Evolutionary conservation across 352 stramenopile genomes (phyloP).

Genomic region (Phytophthora agathidicida): DNA sequence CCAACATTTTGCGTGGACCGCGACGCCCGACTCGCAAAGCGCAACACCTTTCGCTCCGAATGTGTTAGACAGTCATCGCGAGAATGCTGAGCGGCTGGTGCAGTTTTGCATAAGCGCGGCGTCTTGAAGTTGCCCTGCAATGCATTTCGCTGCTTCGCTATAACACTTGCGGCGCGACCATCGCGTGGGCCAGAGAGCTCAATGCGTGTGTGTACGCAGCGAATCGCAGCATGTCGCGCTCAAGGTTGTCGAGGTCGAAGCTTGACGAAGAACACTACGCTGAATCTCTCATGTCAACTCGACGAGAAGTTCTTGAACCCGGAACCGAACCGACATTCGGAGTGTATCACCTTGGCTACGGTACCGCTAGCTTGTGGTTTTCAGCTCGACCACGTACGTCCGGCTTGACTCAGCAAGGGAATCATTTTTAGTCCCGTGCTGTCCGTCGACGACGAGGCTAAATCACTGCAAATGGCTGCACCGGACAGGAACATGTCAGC

Average conservation of each 20-base stretch:
- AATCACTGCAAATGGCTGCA: not conserved
- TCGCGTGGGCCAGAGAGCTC: not conserved
- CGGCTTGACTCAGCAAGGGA: conserved; percentile 1
- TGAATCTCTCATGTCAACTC: not conserved
- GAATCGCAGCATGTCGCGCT: conserved; percentile 9
- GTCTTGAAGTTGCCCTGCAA: too few relatives aligned
- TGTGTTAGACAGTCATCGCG: not conserved
- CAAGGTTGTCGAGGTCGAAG: not conserved
- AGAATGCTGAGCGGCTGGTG: conserved; percentile 18
- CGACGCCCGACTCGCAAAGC: conserved; percentile 10
- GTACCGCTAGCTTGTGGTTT: conserved; percentile 1
- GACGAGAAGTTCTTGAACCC: not conserved
- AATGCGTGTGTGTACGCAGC: not conserved
- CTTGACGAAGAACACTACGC: not conserved
- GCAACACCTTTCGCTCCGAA: conserved; percentile 5
- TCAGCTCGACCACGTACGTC: conserved; percentile 5
- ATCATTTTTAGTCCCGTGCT: conserved; percentile 4
- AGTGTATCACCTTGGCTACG: not conserved
- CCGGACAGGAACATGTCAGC: conserved; percentile 10
- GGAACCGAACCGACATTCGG: conserved; percentile 5
- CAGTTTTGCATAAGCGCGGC: too few relatives aligned
- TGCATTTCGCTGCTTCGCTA: conserved; percentile 15
- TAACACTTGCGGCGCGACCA: conserved; percentile 5
- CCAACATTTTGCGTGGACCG: conserved; percentile 11
- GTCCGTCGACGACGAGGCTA: not conserved